Evolutionary conservation across 768 basidiomycete species (phyloP).

Genomic region (Tephrocybe sp.): DNA sequence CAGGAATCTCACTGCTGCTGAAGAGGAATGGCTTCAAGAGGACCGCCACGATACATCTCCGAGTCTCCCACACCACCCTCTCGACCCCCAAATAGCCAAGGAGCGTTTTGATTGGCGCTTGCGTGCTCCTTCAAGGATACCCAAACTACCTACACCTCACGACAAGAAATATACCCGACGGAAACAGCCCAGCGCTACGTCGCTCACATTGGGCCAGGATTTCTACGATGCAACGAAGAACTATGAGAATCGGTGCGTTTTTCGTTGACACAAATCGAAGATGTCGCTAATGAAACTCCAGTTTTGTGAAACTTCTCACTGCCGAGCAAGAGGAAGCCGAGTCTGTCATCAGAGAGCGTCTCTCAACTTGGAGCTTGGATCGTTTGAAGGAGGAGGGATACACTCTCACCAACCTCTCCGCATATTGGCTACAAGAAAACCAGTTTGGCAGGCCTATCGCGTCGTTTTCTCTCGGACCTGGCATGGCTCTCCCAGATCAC

Average conservation of each 20-base stretch:
- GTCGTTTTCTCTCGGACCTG: slow-evolving; percentile 63
- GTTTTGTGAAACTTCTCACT: slow-evolving; percentile 48
- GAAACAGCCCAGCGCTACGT: slow-evolving; percentile 32
- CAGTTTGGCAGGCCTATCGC: slow-evolving; percentile 68
- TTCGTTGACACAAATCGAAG: not conserved
- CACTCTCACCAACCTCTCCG: slow-evolving; percentile 61
- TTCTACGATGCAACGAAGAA: slow-evolving; percentile 49
- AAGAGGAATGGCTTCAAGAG: slow-evolving; percentile 40
- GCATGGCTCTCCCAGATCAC: slow-evolving; percentile 60
- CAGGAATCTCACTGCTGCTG: slow-evolving; percentile 26
- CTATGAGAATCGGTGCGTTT: slow-evolving; percentile 53
- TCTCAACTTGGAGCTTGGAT: slow-evolving; percentile 65
- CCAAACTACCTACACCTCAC: slow-evolving; percentile 12
- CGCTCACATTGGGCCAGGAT: slow-evolving; percentile 35
- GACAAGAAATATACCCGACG: slow-evolving; percentile 32
- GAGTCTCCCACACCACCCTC: slow-evolving; percentile 5
- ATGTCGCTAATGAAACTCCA: slow-evolving; percentile 15
- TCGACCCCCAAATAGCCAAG: slow-evolving; percentile 13
- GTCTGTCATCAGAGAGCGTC: slow-evolving; percentile 56
- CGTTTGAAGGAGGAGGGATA: slow-evolving; percentile 72
- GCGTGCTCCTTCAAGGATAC: slow-evolving; percentile 47
- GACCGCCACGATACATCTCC: slow-evolving; percentile 11
- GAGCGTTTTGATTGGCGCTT: slow-evolving; percentile 64
- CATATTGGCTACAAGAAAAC: slow-evolving; percentile 67
- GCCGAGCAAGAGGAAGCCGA: slow-evolving; percentile 69